Conservation (phyloP, 345 rosid genomes). For the Gossypium ekmanianum region DNA sequence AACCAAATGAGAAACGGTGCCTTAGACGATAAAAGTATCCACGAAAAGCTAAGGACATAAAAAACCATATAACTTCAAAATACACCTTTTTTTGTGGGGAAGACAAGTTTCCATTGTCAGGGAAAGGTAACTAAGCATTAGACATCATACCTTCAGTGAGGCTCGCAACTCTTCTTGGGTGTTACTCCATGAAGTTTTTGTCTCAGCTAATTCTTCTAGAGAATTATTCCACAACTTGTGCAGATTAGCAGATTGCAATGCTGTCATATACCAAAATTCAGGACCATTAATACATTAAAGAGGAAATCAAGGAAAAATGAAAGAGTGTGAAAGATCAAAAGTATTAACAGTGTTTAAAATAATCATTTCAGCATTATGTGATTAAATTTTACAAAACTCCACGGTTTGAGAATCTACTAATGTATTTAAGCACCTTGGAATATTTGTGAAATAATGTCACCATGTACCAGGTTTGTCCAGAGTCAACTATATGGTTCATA, state of each 20-base stretch:
- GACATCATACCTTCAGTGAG: conserved; percentile 53
- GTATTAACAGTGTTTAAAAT: background rate
- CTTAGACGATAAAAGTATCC: background rate
- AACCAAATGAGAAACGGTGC: background rate
- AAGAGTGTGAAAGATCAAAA: background rate
- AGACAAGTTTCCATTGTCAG: background rate
- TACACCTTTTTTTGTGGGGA: background rate
- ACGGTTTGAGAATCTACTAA: background rate
- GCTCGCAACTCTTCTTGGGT: conserved; percentile 48
- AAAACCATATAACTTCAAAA: background rate
- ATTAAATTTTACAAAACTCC: background rate
- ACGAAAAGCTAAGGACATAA: background rate
- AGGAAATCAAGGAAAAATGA: conserved; percentile 13
- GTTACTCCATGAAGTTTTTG: conserved; percentile 33
- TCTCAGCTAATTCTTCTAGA: conserved; percentile 34
- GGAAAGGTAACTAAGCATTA: conserved; percentile 1
- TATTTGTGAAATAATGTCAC: background rate
- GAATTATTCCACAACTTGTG: conserved; percentile 37
- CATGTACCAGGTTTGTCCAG: conserved; percentile 2
- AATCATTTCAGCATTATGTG: background rate
- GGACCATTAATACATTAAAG: conserved; percentile 9
- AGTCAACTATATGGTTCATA: background rate
- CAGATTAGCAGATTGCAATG: conserved; percentile 31
- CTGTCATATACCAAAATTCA: conserved; percentile 38
- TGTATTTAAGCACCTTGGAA: background rate